Conservation (phyloP, 371 early-diverging fungal species). For the Mucor velutinosus region DNA sequence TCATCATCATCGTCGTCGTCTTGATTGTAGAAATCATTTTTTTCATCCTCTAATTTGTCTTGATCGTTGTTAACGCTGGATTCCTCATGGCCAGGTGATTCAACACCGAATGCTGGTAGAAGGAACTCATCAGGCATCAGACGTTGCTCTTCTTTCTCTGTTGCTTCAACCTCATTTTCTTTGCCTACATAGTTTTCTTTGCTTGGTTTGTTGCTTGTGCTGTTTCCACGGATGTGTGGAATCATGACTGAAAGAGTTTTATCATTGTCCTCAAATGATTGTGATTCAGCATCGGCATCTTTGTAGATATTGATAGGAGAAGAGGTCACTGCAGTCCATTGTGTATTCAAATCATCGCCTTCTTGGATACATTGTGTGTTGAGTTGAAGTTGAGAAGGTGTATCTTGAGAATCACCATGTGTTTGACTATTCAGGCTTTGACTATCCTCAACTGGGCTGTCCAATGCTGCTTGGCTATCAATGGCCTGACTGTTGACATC, state of each 20-base stretch:
- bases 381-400: not conserved
- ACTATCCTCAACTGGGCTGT: no score
- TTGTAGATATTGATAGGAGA: conserved; percentile 4
- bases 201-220: not conserved
- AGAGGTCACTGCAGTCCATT: conserved; percentile 3
- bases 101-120: not conserved
- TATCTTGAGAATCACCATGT: not conserved
- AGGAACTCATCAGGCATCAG: not conserved
- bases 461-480: not conserved
- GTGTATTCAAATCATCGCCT: not conserved
- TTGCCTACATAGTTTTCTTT: not conserved
- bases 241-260: not conserved
- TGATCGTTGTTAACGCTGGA: not conserved
- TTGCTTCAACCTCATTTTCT: not conserved
- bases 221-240: not conserved
- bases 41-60: not conserved
- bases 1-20: not conserved
- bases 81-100: not conserved
- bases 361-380: conserved; percentile 8
- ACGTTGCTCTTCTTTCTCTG: not conserved
- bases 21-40: not conserved
- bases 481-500: not conserved
- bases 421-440: not conserved
- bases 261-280: not conserved
- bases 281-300: not conserved